Percentiles rank a stretch among this genome's conserved stretches.
These are phyloP conservation scores for Gnaphalium uliginosum DNA, from an alignment of 129 eudicot species.

Conservation along the genomic window DNA sequence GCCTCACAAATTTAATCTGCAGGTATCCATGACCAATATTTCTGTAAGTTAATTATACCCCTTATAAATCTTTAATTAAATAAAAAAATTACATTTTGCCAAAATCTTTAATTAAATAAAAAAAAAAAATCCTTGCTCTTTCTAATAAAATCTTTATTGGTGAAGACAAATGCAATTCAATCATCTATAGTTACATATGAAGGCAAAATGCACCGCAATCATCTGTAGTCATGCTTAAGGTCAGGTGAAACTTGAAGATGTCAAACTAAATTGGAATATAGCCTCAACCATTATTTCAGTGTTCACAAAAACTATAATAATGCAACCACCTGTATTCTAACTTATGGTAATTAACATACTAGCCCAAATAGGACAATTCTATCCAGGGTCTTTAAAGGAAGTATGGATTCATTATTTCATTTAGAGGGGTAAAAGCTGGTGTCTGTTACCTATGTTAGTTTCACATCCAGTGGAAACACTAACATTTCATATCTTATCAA, in stretches of 20 bases:
- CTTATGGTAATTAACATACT: not conserved
- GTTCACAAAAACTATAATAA: not conserved
- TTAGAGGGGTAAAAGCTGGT: not conserved
- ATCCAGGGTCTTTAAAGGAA: not conserved
- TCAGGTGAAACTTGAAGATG: not conserved
- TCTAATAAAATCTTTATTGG: not conserved
- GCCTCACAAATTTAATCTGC: conserved; percentile 42
- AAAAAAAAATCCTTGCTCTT: too few species aligned
- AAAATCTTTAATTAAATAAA: too few species aligned
- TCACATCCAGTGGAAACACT: not conserved
- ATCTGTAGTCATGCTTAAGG: not conserved
- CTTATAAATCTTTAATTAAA: not conserved
- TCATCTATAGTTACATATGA: not conserved
- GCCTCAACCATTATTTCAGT: not conserved
- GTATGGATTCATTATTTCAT: not conserved
- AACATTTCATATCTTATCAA: not conserved
- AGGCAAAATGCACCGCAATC: not conserved
- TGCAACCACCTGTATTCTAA: not conserved
- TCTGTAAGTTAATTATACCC: not conserved
- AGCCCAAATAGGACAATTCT: not conserved
- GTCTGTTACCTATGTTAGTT: not conserved
- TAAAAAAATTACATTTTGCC: too few species aligned
- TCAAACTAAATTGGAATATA: not conserved
- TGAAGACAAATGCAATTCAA: not conserved
- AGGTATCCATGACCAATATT: not conserved